These are phyloP conservation scores for Pholiota microspora DNA, from an alignment of 768 basidiomycete species.

Conservation along the genomic window DNA sequence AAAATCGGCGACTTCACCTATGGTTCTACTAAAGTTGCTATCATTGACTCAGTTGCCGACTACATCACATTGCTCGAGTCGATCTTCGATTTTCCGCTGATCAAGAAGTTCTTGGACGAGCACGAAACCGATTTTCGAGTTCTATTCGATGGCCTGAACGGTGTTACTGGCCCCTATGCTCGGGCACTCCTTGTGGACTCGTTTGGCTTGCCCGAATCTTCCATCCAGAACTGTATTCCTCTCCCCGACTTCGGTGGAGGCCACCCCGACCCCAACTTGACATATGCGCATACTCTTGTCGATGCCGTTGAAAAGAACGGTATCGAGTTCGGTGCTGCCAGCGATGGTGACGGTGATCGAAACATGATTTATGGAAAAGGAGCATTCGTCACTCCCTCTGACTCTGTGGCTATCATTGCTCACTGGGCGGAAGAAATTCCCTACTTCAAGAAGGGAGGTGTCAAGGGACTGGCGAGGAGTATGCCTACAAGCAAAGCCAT, in stretches of 20 bases:
- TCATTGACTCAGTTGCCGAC: constrained; percentile 93
- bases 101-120: constrained; percentile 80
- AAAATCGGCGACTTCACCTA: constrained; percentile 77
- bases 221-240: constrained; percentile 88
- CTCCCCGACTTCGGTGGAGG: constrained; percentile 96
- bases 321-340: constrained; percentile 93
- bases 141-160: constrained; percentile 94
- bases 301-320: constrained; percentile 84
- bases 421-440: constrained; percentile 93
- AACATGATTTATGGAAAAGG: constrained; percentile 99
- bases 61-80: constrained; percentile 80
- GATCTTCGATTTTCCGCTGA: constrained; percentile 94
- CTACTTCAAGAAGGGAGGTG: constrained; percentile 87
- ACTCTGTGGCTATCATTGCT: constrained; percentile 98
- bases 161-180: constrained; percentile 97
- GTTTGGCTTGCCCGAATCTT: constrained; percentile 75
- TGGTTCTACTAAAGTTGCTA: constrained; percentile 80
- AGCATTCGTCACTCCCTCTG: constrained; percentile 97
- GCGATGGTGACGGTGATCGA: constrained; percentile 95
- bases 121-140: constrained; percentile 74
- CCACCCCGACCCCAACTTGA: constrained; percentile 98
- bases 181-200: constrained; percentile 80
- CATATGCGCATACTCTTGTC: constrained; percentile 93
- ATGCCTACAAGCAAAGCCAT: constrained; percentile 99
- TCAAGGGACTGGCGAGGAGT: constrained; percentile 93